Evolutionary conservation across 352 stramenopile species (phyloP).

Genomic region (Phytophthora colocasiae): DNA sequence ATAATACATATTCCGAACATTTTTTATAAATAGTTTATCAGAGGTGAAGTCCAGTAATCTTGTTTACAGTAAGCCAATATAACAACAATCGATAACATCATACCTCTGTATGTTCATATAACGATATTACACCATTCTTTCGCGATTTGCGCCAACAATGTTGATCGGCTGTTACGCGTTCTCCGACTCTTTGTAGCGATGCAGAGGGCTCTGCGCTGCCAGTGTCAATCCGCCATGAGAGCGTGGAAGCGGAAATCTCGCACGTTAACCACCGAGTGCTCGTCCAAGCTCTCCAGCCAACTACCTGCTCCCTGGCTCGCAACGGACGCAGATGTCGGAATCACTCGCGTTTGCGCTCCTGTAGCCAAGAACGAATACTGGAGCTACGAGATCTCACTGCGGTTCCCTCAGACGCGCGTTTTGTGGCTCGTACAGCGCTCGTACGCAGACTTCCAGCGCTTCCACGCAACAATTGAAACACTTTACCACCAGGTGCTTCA

Average conservation of each 20-base stretch:
- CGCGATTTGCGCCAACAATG: slow-evolving; percentile 4
- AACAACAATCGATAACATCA: background rate
- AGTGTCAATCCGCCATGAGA: slow-evolving; percentile 23
- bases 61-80: background rate
- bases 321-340: slow-evolving; percentile 55
- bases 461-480: slow-evolving; percentile 47
- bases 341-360: slow-evolving; percentile 44
- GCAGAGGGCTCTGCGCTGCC: background rate
- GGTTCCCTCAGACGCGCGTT: slow-evolving; percentile 47
- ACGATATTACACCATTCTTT: slow-evolving; percentile 1
- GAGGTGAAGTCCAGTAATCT: background rate
- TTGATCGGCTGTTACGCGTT: background rate
- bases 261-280: background rate
- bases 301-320: slow-evolving; percentile 36
- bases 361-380: slow-evolving; percentile 22
- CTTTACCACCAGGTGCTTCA: slow-evolving; percentile 37
- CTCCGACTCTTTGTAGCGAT: slow-evolving; percentile 28
- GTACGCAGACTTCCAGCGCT: slow-evolving; percentile 56
- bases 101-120: background rate
- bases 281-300: background rate
- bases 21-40: background rate
- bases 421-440: slow-evolving; percentile 60
- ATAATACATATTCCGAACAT: background rate
- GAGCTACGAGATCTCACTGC: slow-evolving; percentile 68
- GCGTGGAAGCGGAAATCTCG: slow-evolving; percentile 21